Base-by-base conservation (phyloP, 345 rosid genomes). In the Hibiscus mutabilis region DNA sequence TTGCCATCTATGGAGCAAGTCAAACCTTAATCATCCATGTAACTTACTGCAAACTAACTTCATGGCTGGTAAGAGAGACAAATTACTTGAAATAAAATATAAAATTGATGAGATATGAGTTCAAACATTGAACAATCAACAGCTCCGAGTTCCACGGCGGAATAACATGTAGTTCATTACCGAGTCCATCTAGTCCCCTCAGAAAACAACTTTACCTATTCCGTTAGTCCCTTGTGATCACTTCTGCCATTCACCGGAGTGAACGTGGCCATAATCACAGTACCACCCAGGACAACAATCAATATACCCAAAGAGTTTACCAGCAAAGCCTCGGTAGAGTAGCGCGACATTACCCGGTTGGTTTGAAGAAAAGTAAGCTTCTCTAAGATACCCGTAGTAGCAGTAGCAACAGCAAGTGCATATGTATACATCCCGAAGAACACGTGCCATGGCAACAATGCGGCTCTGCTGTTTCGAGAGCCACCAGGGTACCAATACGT, bases 401-500 rank as follows among this genome's bases (percentile, higher is more conserved):
- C 87, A 57, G 97, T 84, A 71, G 82, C 87, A n/a, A 92, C 44
- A 4, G 96, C 85, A 21, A 92, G 92, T 3, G 87, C 89, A 18
- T 92, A 96, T 4, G 87, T 84, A 76, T 79, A 89, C 72, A 92
- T 74, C 66, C 99, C 99, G 4, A 92, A 75, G 88, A 96, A 92
- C 46, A 92, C 88, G 58, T 96, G 99, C 98, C 93, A 92, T 35
- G 98, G 89, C 80, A 92, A 75, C 75, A 91, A 81, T 47, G 80
- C 61, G 25, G 86, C 84, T 80, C 91, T 80, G 77, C 87, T 76
- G 35, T 83, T 90, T 78, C 88, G 83, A 6, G 97, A 86, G 58
- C 99, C 92, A 2, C 99, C 97, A 0, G 99, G 99, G 84, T 90
- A 92, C 97, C 97, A 92, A 65, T 82, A 96, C 25, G 93, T 86